phyloP scores from a whole-genome alignment of 2,329 filamentous ascomycete species.

The Sclerotinia nivalis region DNA sequence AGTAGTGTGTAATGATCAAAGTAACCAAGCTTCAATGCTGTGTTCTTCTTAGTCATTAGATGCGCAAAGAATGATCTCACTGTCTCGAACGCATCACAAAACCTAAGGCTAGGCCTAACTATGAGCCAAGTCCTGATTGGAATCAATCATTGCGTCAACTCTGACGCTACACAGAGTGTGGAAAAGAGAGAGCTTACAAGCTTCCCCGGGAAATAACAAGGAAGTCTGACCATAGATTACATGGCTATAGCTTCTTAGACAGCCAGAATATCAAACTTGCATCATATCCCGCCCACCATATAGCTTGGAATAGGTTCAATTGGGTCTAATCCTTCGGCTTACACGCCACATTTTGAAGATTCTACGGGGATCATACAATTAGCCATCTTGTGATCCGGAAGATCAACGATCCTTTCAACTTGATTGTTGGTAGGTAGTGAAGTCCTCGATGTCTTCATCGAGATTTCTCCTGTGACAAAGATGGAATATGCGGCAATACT shows the following conservation, averaged over 20 bases:
- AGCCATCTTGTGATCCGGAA: background rate
- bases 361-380: background rate
- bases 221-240: constrained; percentile 13
- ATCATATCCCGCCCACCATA: constrained; percentile 14
- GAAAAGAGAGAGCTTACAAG: background rate
- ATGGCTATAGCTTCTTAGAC: constrained; percentile 12
- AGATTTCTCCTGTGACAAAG: constrained; percentile 1
- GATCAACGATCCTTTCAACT: background rate
- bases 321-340: background rate
- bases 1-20: background rate
- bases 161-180: background rate
- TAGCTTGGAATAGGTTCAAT: background rate
- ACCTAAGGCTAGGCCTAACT: constrained; percentile 10
- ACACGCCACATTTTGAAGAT: constrained; percentile 7
- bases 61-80: constrained; percentile 20
- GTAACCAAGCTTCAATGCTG: background rate
- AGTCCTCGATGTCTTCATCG: background rate
- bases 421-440: background rate
- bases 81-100: background rate
- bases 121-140: constrained; percentile 18
- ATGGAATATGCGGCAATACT: background rate
- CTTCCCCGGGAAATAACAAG: constrained; percentile 19
- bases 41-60: constrained; percentile 21
- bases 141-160: constrained; percentile 22
- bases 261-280: constrained; percentile 5